Conservation (phyloP, 2,329 filamentous ascomycete species). For the Beauveria rudraprayagi region DNA sequence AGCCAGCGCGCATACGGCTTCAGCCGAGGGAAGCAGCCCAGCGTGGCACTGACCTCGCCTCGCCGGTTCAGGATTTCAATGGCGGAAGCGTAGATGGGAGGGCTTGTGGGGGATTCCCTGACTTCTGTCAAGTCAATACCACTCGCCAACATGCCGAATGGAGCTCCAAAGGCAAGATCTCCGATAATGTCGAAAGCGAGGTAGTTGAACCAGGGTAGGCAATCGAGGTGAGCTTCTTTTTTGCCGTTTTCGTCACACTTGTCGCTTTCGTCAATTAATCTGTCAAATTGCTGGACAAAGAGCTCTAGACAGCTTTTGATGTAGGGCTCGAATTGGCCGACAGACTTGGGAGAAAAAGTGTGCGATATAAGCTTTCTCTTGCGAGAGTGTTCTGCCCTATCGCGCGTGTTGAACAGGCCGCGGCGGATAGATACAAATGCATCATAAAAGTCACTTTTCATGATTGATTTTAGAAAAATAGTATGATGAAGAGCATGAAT, state of each 20-base stretch:
- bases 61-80: conserved; percentile 84
- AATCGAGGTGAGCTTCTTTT: conserved; percentile 59
- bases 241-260: conserved; percentile 46
- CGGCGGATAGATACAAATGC: conserved; percentile 81
- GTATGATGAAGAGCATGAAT: accelerated
- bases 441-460: conserved; percentile 71
- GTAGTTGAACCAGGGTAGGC: conserved; percentile 63
- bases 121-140: conserved; percentile 73
- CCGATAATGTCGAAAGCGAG: conserved; percentile 46
- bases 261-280: conserved; percentile 40
- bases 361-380: conserved; percentile 87
- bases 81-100: conserved; percentile 64
- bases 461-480: neutral
- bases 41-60: conserved; percentile 74
- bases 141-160: conserved; percentile 61
- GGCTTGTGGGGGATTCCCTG: conserved; percentile 48
- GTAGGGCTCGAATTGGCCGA: conserved; percentile 82
- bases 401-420: conserved; percentile 83
- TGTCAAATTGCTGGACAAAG: conserved; percentile 67
- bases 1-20: conserved; percentile 75
- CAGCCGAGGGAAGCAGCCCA: conserved; percentile 65
- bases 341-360: conserved; percentile 75
- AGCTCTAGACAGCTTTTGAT: conserved; percentile 71
- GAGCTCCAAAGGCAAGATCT: conserved; percentile 43
- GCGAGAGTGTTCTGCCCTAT: conserved; percentile 72